A percentile compares a stretch with the other conserved stretches of the same genome.
phyloP scores from a whole-genome alignment of 345 rosid genomes.

The Erysimum cheiranthoides region DNA sequence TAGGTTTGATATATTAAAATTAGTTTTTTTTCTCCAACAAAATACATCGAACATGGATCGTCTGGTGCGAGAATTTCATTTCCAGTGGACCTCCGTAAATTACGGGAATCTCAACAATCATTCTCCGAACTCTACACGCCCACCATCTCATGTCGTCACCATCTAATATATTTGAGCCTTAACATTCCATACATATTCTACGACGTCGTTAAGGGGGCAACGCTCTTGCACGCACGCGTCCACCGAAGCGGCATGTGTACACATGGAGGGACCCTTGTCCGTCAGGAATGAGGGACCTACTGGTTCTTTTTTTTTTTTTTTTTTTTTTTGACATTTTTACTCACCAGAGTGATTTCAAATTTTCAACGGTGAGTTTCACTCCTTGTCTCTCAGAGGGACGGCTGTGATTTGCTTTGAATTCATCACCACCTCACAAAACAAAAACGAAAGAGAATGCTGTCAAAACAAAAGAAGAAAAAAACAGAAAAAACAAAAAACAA shows the following conservation, averaged over 20 bases:
- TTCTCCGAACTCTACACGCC: slow-evolving; percentile 41
- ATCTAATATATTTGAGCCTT: slow-evolving; percentile 5
- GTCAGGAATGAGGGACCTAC: slow-evolving; percentile 12
- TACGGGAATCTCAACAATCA: slow-evolving; percentile 43
- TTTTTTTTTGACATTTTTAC: neutral
- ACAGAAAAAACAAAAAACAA: too few relatives aligned
- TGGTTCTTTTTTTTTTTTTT: neutral
- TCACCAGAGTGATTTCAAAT: slow-evolving; percentile 10
- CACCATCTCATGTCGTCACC: slow-evolving; percentile 43
- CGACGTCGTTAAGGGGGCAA: slow-evolving; percentile 11
- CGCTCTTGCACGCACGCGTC: slow-evolving; percentile 41
- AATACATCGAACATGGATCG: slow-evolving; percentile 43
- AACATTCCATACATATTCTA: neutral
- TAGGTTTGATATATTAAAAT: neutral
- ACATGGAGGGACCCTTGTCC: slow-evolving; percentile 41
- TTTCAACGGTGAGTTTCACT: neutral
- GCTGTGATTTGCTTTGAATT: neutral
- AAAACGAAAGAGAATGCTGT: too few relatives aligned
- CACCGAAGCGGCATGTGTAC: slow-evolving; percentile 39
- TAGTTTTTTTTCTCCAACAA: slow-evolving; percentile 14
- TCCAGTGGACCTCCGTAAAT: slow-evolving; percentile 42
- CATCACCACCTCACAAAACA: too few relatives aligned
- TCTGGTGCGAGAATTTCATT: slow-evolving; percentile 21
- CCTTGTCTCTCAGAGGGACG: slow-evolving; percentile 8
- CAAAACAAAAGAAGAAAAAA: too few relatives aligned